phyloP scores from a whole-genome alignment of 805 yeast species.

The Scheffersomyces amazonensis region DNA sequence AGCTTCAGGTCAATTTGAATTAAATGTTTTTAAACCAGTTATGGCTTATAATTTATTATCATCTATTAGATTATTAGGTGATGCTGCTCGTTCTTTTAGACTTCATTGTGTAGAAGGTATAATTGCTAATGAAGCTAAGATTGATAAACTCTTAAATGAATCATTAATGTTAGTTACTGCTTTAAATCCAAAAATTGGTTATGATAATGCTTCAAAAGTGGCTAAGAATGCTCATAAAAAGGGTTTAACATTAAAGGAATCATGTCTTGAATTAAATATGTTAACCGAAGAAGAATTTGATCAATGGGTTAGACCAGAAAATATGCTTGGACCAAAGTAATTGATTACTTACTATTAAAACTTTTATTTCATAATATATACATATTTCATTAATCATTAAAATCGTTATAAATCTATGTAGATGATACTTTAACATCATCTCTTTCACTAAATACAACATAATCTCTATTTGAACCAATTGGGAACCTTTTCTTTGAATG shows the following conservation, averaged over 20 bases:
- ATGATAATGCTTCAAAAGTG: slow-evolving; percentile 38
- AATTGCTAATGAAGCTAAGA: slow-evolving; percentile 33
- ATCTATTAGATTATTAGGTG: slow-evolving; percentile 33
- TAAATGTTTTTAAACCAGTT: slow-evolving; percentile 40
- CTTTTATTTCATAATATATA: background rate
- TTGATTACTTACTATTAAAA: background rate
- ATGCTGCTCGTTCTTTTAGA: slow-evolving; percentile 33
- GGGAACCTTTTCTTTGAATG: slow-evolving; percentile 56
- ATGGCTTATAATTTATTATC: slow-evolving; percentile 35
- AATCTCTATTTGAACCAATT: slow-evolving; percentile 52
- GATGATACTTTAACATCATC: slow-evolving; percentile 10
- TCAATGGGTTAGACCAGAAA: slow-evolving; percentile 40
- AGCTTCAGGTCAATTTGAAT: slow-evolving; percentile 39
- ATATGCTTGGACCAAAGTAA: slow-evolving; percentile 36
- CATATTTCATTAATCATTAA: background rate
- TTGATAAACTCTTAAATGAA: slow-evolving; percentile 33
- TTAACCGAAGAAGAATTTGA: slow-evolving; percentile 33
- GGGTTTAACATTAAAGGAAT: slow-evolving; percentile 36
- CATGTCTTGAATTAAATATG: slow-evolving; percentile 33
- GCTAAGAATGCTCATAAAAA: slow-evolving; percentile 41
- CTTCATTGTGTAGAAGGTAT: slow-evolving; percentile 38
- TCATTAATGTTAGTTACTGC: slow-evolving; percentile 41
- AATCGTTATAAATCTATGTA: background rate
- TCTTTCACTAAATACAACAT: slow-evolving; percentile 45
- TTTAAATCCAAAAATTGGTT: slow-evolving; percentile 39